Evolutionary conservation across 2,329 filamentous ascomycete genomes (phyloP).

Genomic region (Aphanoascus verrucosus): DNA sequence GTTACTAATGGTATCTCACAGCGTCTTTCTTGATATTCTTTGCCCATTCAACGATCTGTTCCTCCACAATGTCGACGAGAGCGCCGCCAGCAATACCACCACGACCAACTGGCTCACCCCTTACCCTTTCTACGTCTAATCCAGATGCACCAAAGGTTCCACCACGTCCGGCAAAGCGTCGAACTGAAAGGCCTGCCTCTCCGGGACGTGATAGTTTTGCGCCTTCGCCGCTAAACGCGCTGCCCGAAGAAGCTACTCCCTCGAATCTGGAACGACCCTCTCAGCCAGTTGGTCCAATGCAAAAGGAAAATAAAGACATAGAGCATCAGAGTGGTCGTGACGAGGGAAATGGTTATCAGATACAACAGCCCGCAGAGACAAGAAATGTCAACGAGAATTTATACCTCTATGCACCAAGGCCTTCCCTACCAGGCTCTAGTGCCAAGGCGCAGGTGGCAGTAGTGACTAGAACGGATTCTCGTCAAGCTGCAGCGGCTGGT

Average conservation of each 20-base stretch:
- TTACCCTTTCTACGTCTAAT: conserved; percentile 15
- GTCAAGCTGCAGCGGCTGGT: conserved; percentile 71
- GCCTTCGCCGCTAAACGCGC: conserved; percentile 15
- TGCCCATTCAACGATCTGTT: neutral
- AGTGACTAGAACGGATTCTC: conserved; percentile 87
- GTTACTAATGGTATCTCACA: neutral
- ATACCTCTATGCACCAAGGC: conserved; percentile 79
- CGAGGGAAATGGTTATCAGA: conserved; percentile 32
- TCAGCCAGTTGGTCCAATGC: conserved; percentile 78
- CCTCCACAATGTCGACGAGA: conserved; percentile 20
- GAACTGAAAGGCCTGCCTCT: conserved; percentile 9
- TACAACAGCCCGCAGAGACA: conserved; percentile 55
- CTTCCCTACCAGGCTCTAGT: conserved; percentile 67
- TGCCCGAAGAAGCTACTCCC: neutral
- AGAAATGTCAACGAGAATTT: conserved; percentile 69
- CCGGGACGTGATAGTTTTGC: conserved; percentile 13
- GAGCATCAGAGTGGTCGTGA: conserved; percentile 37
- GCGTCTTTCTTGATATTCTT: neutral
- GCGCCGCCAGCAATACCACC: conserved; percentile 16
- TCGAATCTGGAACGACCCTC: neutral
- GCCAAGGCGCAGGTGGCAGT: conserved; percentile 72
- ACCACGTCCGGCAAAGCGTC: conserved; percentile 12
- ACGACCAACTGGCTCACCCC: conserved; percentile 35
- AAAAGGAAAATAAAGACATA: conserved; percentile 69
- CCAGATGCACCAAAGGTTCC: conserved; percentile 14